Evolutionary conservation across 2,329 filamentous ascomycete species (phyloP).

Genomic region (Cladosporium sp.): DNA sequence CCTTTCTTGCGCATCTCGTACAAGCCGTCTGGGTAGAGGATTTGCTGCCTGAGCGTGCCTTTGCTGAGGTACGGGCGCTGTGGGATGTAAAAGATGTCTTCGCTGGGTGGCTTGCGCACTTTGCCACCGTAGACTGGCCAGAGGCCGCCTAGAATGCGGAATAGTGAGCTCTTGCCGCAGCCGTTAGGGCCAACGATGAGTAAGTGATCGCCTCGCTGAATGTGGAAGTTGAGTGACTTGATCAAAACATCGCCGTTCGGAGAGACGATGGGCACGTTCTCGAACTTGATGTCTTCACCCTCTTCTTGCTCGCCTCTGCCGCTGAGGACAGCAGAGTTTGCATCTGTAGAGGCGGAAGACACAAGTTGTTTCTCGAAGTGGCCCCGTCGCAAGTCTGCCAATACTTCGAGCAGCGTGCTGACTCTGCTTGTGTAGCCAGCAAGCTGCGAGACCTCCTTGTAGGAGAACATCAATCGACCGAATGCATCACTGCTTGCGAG

Average conservation of each 20-base stretch:
- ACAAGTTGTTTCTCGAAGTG: conserved; percentile 96
- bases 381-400: conserved; percentile 84
- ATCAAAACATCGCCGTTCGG: conserved; percentile 94
- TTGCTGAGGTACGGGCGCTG: conserved; percentile 90
- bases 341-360: conserved; percentile 73
- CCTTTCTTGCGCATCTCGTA: conserved; percentile 81
- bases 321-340: conserved; percentile 74
- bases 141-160: conserved; percentile 89
- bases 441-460: conserved; percentile 93
- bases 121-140: conserved; percentile 97
- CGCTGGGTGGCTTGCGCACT: conserved; percentile 83
- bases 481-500: conserved; percentile 93
- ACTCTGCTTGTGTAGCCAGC: conserved; percentile 94
- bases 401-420: conserved; percentile 81
- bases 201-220: conserved; percentile 80
- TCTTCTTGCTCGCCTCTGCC: conserved; percentile 77
- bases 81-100: conserved; percentile 96
- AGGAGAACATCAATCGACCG: conserved; percentile 93
- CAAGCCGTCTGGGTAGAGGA: conserved; percentile 88
- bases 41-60: conserved; percentile 88
- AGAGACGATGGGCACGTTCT: conserved; percentile 88
- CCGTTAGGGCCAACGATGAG: conserved; percentile 95
- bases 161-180: conserved; percentile 92
- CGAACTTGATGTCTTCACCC: conserved; percentile 77
- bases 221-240: conserved; percentile 75